Conservation (phyloP, 73 alveolate genomes). For the Paramecium octaurelia region DNA sequence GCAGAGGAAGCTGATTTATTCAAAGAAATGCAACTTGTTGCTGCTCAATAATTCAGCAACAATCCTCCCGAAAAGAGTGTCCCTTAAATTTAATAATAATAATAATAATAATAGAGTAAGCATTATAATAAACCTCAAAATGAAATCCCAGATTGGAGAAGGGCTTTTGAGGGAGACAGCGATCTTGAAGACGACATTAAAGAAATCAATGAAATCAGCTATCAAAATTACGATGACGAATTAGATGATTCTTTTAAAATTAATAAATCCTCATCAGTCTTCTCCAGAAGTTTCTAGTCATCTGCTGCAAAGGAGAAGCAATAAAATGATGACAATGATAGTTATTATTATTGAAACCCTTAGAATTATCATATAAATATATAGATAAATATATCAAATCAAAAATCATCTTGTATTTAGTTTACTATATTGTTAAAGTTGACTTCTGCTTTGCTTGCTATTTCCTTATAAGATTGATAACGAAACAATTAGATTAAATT, state of each 20-base stretch:
- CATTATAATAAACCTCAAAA: background rate
- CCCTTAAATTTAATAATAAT: background rate
- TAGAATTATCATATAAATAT: background rate
- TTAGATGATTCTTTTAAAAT: background rate
- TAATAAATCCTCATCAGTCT: background rate
- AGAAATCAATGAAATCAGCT: background rate
- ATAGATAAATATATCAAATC: background rate
- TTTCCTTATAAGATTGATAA: background rate
- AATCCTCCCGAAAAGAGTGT: background rate
- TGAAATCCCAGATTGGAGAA: background rate
- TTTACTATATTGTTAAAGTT: background rate
- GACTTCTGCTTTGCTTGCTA: background rate
- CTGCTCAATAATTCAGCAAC: background rate
- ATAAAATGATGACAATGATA: background rate
- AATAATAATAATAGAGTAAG: background rate
- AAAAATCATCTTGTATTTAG: background rate
- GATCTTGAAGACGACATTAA: background rate
- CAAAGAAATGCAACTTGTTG: background rate
- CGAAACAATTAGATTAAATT: background rate
- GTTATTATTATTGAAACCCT: background rate
- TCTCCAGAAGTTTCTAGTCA: background rate
- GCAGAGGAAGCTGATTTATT: conserved; percentile 7
- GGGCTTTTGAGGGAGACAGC: background rate
- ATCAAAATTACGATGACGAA: background rate
- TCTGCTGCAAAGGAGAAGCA: background rate